These are phyloP conservation scores for Ceratobasidium sp. DNA, from an alignment of 1,284 basidiomycete genomes.

Conservation along the genomic window DNA sequence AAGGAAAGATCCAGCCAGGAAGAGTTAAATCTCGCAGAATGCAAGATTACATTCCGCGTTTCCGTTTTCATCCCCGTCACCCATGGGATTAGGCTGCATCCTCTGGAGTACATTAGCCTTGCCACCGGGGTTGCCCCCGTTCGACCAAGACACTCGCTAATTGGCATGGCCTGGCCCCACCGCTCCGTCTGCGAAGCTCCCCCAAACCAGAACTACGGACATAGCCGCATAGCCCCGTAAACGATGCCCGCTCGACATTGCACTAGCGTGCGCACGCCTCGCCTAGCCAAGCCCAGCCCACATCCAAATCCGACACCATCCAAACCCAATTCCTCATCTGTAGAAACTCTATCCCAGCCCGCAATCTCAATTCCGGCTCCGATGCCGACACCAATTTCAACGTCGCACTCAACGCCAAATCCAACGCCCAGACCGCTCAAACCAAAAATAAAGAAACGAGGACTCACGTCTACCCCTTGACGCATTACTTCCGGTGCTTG, in stretches of 20 bases:
- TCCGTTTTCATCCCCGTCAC: conserved; percentile 7
- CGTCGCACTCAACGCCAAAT: too few species aligned
- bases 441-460: neutral
- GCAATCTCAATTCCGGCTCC: too few species aligned
- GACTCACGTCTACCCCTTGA: conserved; percentile 20
- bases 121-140: neutral
- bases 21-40: neutral
- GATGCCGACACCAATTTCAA: too few species aligned
- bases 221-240: neutral
- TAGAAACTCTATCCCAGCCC: too few species aligned
- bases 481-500: neutral
- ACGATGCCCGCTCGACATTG: neutral
- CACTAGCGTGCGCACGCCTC: neutral
- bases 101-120: too few species aligned
- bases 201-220: too few species aligned
- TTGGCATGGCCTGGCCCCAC: neutral
- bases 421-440: neutral
- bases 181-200: neutral
- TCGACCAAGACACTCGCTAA: neutral
- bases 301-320: neutral
- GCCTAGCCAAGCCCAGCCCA: neutral
- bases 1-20: neutral
- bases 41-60: too few species aligned
- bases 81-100: neutral
- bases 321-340: neutral